phyloP scores from a whole-genome alignment of 1,284 basidiomycete genomes.

The Microbotryum scabiosae region DNA sequence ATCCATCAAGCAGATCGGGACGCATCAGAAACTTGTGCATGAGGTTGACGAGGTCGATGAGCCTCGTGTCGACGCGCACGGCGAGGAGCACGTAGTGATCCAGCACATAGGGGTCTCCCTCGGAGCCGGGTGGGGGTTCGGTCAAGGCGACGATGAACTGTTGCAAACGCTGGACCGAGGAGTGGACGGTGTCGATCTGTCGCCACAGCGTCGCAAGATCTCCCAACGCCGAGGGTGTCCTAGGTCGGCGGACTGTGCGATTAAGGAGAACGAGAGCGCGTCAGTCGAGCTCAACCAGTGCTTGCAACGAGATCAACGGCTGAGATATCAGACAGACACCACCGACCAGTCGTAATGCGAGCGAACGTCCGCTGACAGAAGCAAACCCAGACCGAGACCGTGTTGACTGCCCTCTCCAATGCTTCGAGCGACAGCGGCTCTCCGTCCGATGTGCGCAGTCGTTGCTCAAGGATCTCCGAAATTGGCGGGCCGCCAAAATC shows the following conservation, averaged over 20 bases:
- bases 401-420: neutral
- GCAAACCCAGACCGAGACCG: conserved; percentile 10
- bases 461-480: too few relatives aligned
- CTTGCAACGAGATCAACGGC: neutral
- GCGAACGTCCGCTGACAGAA: conserved; percentile 16
- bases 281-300: neutral
- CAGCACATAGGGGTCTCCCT: conserved; percentile 10
- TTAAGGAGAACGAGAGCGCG: neutral
- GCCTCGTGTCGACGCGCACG: conserved; percentile 16
- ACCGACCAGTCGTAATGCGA: conserved; percentile 12
- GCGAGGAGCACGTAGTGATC: conserved; percentile 25
- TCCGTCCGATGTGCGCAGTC: too few relatives aligned
- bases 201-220: conserved; percentile 21
- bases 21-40: conserved; percentile 7
- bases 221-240: neutral
- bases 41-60: conserved; percentile 18
- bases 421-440: too few relatives aligned
- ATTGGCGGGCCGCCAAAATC: too few relatives aligned
- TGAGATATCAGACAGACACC: neutral
- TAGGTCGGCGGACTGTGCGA: conserved; percentile 10
- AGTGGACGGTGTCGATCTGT: conserved; percentile 19
- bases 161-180: conserved; percentile 22
- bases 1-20: neutral
- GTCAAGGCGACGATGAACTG: conserved; percentile 19
- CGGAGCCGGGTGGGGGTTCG: neutral